A percentile compares a stretch with the other conserved stretches of the same genome.
Evolutionary conservation across 441 rosid genomes (phyloP).

Genomic region (Sinapis alba): DNA sequence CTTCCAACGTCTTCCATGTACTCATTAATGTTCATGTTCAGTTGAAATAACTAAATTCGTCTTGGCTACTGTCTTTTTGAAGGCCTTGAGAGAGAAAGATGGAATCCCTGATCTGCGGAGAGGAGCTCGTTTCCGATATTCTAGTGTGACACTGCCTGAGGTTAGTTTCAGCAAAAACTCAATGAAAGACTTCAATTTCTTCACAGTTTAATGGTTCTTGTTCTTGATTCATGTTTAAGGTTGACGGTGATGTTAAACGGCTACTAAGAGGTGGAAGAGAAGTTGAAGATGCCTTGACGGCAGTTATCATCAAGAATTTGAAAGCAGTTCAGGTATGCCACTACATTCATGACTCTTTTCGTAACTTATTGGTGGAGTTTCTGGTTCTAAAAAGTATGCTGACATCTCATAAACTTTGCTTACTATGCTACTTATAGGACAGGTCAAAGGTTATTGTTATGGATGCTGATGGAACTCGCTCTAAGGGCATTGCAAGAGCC

Average conservation of each 20-base stretch:
- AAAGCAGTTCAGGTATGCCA: conserved; percentile 70
- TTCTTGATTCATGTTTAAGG: conserved; percentile 50
- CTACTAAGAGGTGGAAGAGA: conserved; percentile 74
- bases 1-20: conserved; percentile 39
- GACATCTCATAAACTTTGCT: conserved; percentile 42
- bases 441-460: conserved; percentile 91
- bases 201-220: conserved; percentile 33
- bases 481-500: conserved; percentile 94
- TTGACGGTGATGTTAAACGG: conserved; percentile 59
- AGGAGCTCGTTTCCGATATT: conserved; percentile 84
- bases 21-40: conserved; percentile 22
- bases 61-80: conserved; percentile 27
- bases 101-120: conserved; percentile 96
- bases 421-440: conserved; percentile 75
- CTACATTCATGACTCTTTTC: conserved; percentile 15
- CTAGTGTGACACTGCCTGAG: conserved; percentile 77
- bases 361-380: background rate
- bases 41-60: conserved; percentile 18
- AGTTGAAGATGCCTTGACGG: conserved; percentile 68
- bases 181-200: conserved; percentile 3
- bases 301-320: conserved; percentile 77
- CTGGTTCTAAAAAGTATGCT: conserved; percentile 12
- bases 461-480: conserved; percentile 88
- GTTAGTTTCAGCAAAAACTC: conserved; percentile 47
- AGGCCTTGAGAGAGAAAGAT: conserved; percentile 83